Conservation (phyloP, 1,284 basidiomycete species). For the Porogramme epimiltina region DNA sequence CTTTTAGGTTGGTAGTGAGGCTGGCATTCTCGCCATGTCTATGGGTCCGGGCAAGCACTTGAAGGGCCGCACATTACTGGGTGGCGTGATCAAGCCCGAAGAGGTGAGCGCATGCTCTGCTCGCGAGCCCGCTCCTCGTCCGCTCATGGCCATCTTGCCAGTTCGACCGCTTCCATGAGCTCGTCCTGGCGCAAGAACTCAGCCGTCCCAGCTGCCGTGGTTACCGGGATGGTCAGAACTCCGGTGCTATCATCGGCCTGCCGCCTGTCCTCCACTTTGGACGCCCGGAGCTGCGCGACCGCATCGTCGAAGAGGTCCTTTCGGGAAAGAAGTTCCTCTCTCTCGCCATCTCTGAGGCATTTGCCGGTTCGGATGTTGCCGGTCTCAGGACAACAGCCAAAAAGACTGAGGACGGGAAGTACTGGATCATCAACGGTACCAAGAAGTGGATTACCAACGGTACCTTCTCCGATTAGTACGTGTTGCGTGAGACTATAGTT, state of each 20-base stretch:
- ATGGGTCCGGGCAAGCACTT: constrained; percentile 87
- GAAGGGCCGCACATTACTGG: constrained; percentile 79
- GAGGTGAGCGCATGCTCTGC: constrained; percentile 40
- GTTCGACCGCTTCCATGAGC: constrained; percentile 76
- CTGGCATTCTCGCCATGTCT: constrained; percentile 86
- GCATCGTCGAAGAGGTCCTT: constrained; percentile 83
- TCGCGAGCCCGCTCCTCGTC: constrained; percentile 1
- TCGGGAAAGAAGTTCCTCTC: constrained; percentile 71
- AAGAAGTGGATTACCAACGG: constrained; percentile 90
- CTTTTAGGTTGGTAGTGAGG: constrained; percentile 43
- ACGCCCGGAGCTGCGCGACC: constrained; percentile 71
- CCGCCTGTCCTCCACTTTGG: constrained; percentile 87
- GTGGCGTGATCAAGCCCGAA: constrained; percentile 83
- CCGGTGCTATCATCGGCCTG: constrained; percentile 73
- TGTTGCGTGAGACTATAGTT: not conserved
- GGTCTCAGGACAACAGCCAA: constrained; percentile 81
- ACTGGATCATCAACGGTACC: constrained; percentile 85
- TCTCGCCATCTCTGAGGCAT: constrained; percentile 68
- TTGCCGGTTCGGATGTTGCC: constrained; percentile 89
- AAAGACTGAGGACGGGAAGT: constrained; percentile 81
- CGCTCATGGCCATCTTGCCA: constrained; percentile 20
- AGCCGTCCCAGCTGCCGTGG: constrained; percentile 28
- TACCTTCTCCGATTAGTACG: constrained; percentile 43
- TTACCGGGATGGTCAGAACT: constrained; percentile 34
- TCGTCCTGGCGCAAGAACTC: constrained; percentile 40